These are phyloP conservation scores for Hypoxylon sp. DNA, from an alignment of 2,329 filamentous ascomycete genomes.

Conservation along the genomic window DNA sequence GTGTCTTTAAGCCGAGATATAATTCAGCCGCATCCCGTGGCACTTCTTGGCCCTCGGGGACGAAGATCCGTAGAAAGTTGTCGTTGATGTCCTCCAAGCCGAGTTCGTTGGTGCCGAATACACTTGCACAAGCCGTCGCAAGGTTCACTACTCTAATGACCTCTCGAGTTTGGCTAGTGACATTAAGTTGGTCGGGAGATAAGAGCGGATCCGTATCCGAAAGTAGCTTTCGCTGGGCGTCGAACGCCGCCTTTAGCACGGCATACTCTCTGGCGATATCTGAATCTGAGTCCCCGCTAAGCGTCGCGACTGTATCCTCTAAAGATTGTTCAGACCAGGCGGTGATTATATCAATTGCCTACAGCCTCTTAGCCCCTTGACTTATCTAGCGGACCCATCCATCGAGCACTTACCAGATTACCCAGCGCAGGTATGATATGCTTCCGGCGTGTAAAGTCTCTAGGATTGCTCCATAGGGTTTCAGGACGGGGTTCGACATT, in stretches of 20 bases:
- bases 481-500: slow-evolving; percentile 48
- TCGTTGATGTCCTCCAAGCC: slow-evolving; percentile 54
- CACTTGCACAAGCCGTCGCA: slow-evolving; percentile 54
- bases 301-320: slow-evolving; percentile 54
- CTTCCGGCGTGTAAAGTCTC: slow-evolving; percentile 54
- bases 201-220: slow-evolving; percentile 48
- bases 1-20: slow-evolving; percentile 54
- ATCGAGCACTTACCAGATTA: slow-evolving; percentile 49
- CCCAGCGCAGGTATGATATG: slow-evolving; percentile 54
- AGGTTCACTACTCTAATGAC: slow-evolving; percentile 54
- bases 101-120: slow-evolving; percentile 55
- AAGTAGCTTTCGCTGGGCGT: slow-evolving; percentile 50
- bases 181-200: slow-evolving; percentile 49
- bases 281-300: slow-evolving; percentile 51
- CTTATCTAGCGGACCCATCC: neutral
- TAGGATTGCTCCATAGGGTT: slow-evolving; percentile 54
- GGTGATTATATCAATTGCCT: slow-evolving; percentile 55
- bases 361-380: slow-evolving; percentile 41
- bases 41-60: slow-evolving; percentile 50
- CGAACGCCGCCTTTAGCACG: slow-evolving; percentile 50
- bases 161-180: slow-evolving; percentile 50
- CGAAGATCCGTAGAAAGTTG: slow-evolving; percentile 53
- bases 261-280: slow-evolving; percentile 53
- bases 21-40: slow-evolving; percentile 53
- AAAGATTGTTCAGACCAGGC: slow-evolving; percentile 54